Conservation (phyloP, 2,329 filamentous ascomycete species). For the Graphilbum sp. region DNA sequence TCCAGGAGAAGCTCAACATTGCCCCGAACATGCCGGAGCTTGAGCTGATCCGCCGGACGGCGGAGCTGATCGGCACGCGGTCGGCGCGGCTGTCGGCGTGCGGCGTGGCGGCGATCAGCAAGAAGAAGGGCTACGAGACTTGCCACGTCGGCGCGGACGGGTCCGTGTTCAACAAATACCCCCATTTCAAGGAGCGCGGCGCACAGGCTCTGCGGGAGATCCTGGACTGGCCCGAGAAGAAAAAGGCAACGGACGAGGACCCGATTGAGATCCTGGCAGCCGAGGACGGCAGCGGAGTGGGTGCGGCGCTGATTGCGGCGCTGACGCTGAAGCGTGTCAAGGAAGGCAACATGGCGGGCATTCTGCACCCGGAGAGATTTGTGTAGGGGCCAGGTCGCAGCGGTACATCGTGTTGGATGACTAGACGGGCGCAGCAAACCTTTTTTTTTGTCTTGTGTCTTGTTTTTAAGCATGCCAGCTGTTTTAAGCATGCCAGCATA, state of each 20-base stretch:
- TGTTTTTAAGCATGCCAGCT: no score
- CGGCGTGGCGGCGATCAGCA: constrained; percentile 89
- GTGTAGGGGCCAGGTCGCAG: constrained; percentile 14
- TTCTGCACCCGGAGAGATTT: constrained; percentile 49
- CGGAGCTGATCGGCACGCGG: constrained; percentile 88
- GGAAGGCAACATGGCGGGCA: constrained; percentile 45
- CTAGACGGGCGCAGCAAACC: no score
- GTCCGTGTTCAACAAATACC: constrained; percentile 98
- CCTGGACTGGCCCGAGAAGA: constrained; percentile 75
- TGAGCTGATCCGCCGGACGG: constrained; percentile 73
- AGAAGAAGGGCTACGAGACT: constrained; percentile 76
- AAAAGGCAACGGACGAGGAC: constrained; percentile 55
- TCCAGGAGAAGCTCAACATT: constrained; percentile 61
- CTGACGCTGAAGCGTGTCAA: constrained; percentile 48
- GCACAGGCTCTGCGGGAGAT: constrained; percentile 86
- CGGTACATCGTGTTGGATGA: background rate
- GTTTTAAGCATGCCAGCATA: background rate
- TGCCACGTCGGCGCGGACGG: constrained; percentile 96
- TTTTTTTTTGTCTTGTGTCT: no score
- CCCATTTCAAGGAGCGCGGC: constrained; percentile 88
- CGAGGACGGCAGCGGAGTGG: constrained; percentile 95
- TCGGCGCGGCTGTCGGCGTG: constrained; percentile 86
- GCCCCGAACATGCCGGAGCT: constrained; percentile 60
- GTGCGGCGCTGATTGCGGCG: constrained; percentile 81
- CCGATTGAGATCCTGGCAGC: constrained; percentile 77